phyloP scores from a whole-genome alignment of 2,329 filamentous ascomycete species.

The Metarhizium robertsii region DNA sequence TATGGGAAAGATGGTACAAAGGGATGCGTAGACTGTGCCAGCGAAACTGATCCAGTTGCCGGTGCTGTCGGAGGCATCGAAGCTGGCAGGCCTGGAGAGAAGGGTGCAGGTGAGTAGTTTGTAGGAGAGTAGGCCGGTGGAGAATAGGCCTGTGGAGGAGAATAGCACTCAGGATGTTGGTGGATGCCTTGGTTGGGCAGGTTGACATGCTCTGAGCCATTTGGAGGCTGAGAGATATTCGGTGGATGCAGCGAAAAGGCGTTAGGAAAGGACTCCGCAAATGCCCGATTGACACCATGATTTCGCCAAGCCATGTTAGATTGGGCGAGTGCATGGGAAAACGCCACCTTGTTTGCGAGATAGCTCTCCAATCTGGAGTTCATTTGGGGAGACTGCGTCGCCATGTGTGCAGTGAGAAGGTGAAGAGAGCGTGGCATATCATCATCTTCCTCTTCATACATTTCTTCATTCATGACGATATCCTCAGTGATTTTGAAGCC shows the following conservation, averaged over 20 bases:
- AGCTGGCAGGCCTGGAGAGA: neutral
- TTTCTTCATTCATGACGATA: constrained; percentile 82
- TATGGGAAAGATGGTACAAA: neutral
- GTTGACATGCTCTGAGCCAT: constrained; percentile 8
- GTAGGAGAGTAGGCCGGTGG: neutral
- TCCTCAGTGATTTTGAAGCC: constrained; percentile 73
- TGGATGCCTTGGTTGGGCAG: constrained; percentile 3
- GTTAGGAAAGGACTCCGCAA: constrained; percentile 36
- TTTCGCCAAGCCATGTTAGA: constrained; percentile 30
- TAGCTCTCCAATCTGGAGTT: constrained; percentile 49
- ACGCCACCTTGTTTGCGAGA: constrained; percentile 31
- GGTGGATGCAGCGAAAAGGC: constrained; percentile 16
- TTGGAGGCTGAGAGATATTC: neutral
- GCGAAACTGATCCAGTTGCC: neutral
- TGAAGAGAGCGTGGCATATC: constrained; percentile 61
- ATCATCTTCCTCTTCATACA: constrained; percentile 94
- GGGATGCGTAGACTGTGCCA: neutral
- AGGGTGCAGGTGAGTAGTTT: neutral
- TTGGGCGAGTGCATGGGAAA: constrained; percentile 29
- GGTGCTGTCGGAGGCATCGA: neutral
- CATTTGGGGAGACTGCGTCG: constrained; percentile 50
- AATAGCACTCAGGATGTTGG: neutral
- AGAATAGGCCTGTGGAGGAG: neutral
- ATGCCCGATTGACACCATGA: constrained; percentile 37
- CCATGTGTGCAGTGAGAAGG: constrained; percentile 51